Conservation (phyloP, 495 filamentous ascomycete species). For the Hypoxylon fuscum region DNA sequence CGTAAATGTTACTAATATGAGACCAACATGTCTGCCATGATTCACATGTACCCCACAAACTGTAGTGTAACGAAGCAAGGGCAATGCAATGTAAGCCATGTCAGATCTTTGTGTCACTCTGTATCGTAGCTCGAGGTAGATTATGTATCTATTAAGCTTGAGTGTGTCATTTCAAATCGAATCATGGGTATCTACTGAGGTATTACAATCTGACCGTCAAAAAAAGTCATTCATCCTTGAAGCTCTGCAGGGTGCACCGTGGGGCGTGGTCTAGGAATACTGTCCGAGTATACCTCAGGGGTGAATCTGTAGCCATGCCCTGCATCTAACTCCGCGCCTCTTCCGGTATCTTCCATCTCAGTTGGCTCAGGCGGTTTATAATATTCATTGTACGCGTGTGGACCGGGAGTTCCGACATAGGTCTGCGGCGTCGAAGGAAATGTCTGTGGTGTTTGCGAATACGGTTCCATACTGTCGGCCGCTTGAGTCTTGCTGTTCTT, state of each 20-base stretch:
- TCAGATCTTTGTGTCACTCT: background rate
- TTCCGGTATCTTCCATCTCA: constrained; percentile 13
- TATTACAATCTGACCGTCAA: background rate
- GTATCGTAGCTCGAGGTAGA: background rate
- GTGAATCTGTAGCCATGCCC: constrained; percentile 14
- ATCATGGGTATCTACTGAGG: constrained; percentile 7
- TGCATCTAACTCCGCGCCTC: constrained; percentile 22
- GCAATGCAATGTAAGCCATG: background rate
- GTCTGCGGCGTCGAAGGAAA: constrained; percentile 11
- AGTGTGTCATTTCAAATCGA: background rate
- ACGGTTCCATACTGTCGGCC: constrained; percentile 15
- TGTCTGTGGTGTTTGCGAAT: constrained; percentile 7
- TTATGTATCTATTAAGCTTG: constrained; percentile 7
- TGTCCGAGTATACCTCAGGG: constrained; percentile 15
- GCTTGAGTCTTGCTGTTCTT: constrained; percentile 15
- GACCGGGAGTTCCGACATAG: constrained; percentile 1
- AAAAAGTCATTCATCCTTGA: constrained; percentile 15
- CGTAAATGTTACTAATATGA: too few species aligned
- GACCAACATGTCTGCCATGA: too few species aligned
- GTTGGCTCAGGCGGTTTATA: constrained; percentile 26
- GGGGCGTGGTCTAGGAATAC: background rate
- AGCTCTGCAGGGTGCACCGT: constrained; percentile 16
- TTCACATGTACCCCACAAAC: too few species aligned
- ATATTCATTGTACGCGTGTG: constrained; percentile 16
- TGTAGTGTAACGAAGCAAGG: background rate